Evolutionary conservation across 73 alveolate genomes (phyloP).

Genomic region (Durusdinium trenchii): DNA sequence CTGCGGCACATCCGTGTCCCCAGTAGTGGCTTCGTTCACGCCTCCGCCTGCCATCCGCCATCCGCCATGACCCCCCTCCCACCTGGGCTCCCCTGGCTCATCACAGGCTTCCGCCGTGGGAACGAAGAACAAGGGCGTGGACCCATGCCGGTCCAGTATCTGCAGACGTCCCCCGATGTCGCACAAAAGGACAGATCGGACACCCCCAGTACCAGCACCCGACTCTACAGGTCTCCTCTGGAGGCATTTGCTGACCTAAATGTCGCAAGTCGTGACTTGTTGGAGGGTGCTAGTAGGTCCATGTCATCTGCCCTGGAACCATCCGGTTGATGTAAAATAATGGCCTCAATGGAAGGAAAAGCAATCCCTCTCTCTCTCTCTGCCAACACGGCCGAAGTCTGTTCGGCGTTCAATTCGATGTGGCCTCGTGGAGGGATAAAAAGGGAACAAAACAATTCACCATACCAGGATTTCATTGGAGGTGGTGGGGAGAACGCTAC

Average conservation of each 20-base stretch:
- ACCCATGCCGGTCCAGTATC: conserved; percentile 89
- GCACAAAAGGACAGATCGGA: background rate
- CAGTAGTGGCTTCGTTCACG: too few species aligned
- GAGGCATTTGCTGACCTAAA: background rate
- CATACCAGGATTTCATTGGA: background rate
- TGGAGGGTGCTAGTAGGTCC: background rate
- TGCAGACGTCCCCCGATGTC: background rate
- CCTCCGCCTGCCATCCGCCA: too few species aligned
- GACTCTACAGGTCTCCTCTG: background rate
- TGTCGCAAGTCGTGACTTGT: background rate
- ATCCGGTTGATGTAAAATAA: background rate
- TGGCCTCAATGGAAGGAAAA: background rate
- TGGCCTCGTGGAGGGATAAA: background rate
- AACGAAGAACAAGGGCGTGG: conserved; percentile 67
- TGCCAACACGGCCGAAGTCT: too few species aligned
- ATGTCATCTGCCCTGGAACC: background rate
- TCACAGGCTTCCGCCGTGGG: conserved; percentile 86
- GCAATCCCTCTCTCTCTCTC: background rate
- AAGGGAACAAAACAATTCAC: background rate
- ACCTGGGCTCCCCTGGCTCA: background rate
- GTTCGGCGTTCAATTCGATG: too few species aligned
- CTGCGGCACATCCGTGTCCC: too few species aligned
- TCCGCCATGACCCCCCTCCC: too few species aligned
- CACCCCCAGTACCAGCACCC: background rate
- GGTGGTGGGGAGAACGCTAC: background rate